These are phyloP conservation scores for Saturnispora serradocipensis DNA, from an alignment of 805 yeast genomes.

Conservation along the genomic window DNA sequence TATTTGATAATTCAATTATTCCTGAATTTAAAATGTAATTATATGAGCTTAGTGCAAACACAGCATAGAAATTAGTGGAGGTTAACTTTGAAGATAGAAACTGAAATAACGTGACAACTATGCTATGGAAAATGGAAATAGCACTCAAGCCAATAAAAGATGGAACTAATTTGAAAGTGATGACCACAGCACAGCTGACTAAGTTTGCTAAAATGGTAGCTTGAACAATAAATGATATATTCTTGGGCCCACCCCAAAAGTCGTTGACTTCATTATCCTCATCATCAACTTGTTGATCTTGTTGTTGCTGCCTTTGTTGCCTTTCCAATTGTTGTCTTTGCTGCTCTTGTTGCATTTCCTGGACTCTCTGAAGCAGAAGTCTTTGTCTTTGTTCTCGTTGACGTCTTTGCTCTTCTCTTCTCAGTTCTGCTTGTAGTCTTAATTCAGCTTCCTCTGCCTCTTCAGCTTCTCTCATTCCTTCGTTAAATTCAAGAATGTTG, in stretches of 20 bases:
- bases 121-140: slow-evolving; percentile 12
- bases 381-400: slow-evolving; percentile 6
- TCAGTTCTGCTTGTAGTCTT: slow-evolving; percentile 9
- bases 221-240: slow-evolving; percentile 13
- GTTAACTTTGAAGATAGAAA: neutral
- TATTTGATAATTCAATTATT: neutral
- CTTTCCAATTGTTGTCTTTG: neutral
- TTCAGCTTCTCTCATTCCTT: neutral
- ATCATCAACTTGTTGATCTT: slow-evolving; percentile 3
- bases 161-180: slow-evolving; percentile 20
- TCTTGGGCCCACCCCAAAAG: slow-evolving; percentile 10
- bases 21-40: neutral
- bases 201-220: slow-evolving; percentile 19
- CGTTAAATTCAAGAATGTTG: neutral
- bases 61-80: neutral
- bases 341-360: slow-evolving; percentile 1
- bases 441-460: neutral
- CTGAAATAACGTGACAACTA: neutral
- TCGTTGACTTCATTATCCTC: slow-evolving; percentile 7
- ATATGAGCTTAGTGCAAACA: neutral
- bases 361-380: slow-evolving; percentile 1
- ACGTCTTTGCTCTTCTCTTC: slow-evolving; percentile 16
- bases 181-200: slow-evolving; percentile 15
- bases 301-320: neutral
- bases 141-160: slow-evolving; percentile 19